Percentiles rank a stretch among this genome's conserved stretches.
These are phyloP conservation scores for Leccinum barrowsii DNA, from an alignment of 768 basidiomycete genomes.

Conservation along the genomic window DNA sequence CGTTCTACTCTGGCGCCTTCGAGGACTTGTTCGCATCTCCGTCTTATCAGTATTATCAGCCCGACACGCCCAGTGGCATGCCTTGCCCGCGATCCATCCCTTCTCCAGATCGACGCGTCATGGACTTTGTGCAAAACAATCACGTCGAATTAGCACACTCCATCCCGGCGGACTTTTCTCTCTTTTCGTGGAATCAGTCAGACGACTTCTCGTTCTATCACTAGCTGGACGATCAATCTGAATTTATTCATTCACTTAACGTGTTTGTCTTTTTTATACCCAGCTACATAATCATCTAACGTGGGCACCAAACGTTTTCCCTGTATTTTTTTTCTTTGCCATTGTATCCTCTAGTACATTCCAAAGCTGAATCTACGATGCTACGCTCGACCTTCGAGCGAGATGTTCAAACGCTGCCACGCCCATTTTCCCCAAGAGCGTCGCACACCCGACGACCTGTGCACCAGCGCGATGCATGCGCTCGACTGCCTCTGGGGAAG, in stretches of 20 bases:
- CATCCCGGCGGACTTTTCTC: slow-evolving; percentile 13
- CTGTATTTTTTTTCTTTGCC: slow-evolving; percentile 1
- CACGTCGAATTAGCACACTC: slow-evolving; percentile 5
- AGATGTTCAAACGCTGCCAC: slow-evolving; percentile 50
- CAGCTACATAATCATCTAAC: slow-evolving; percentile 12
- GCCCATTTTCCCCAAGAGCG: slow-evolving; percentile 52
- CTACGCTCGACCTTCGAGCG: slow-evolving; percentile 2
- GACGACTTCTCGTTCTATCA: slow-evolving; percentile 20
- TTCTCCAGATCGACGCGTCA: slow-evolving; percentile 2
- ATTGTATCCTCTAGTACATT: no score
- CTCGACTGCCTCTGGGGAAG: slow-evolving; percentile 49
- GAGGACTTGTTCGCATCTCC: background rate
- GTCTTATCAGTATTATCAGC: slow-evolving; percentile 6
- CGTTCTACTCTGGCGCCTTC: background rate
- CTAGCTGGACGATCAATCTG: slow-evolving; percentile 11
- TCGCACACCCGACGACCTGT: slow-evolving; percentile 62
- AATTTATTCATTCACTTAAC: slow-evolving; percentile 29
- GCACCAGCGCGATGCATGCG: slow-evolving; percentile 80
- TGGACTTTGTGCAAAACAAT: slow-evolving; percentile 8
- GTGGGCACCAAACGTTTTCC: background rate
- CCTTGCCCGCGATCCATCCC: background rate
- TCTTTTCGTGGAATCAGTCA: slow-evolving; percentile 22
- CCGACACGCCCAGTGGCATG: background rate
- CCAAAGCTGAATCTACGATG: background rate
- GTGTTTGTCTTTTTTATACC: slow-evolving; percentile 1